phyloP scores from a whole-genome alignment of 2,329 filamentous ascomycete genomes.

The Juglanconis juglandina region DNA sequence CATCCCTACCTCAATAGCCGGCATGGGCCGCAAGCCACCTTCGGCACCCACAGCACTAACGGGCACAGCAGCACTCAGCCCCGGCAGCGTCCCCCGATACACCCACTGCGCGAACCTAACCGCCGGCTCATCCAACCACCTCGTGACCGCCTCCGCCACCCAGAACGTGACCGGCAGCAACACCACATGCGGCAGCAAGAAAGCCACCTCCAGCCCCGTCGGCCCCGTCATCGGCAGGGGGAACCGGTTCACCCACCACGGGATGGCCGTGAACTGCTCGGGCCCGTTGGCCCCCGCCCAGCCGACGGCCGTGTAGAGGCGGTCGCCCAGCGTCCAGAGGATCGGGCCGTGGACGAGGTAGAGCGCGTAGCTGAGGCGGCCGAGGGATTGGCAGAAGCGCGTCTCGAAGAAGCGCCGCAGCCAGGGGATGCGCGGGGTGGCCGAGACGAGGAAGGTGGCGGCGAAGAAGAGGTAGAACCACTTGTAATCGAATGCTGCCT shows the following conservation, averaged over 20 bases:
- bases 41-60: not conserved
- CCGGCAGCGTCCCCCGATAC: slow-evolving; percentile 44
- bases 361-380: slow-evolving; percentile 58
- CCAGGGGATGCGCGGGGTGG: slow-evolving; percentile 55
- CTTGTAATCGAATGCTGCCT: slow-evolving; percentile 63
- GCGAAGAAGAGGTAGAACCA: slow-evolving; percentile 67
- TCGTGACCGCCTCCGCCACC: slow-evolving; percentile 54
- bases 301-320: slow-evolving; percentile 60
- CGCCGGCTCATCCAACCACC: slow-evolving; percentile 56
- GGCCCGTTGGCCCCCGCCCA: slow-evolving; percentile 46
- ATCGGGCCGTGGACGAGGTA: slow-evolving; percentile 65
- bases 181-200: slow-evolving; percentile 57
- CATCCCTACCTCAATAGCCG: not conserved
- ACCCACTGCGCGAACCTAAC: slow-evolving; percentile 56
- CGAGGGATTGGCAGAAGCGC: slow-evolving; percentile 58
- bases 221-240: slow-evolving; percentile 54
- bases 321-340: slow-evolving; percentile 57
- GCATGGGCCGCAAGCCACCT: not conserved
- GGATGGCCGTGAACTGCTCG: slow-evolving; percentile 47
- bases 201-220: slow-evolving; percentile 58
- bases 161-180: slow-evolving; percentile 58
- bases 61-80: not conserved
- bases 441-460: slow-evolving; percentile 52
- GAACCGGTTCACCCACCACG: slow-evolving; percentile 55
- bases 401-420: slow-evolving; percentile 58